phyloP scores from a whole-genome alignment of 345 rosid species.

The Durio zibethinus region DNA sequence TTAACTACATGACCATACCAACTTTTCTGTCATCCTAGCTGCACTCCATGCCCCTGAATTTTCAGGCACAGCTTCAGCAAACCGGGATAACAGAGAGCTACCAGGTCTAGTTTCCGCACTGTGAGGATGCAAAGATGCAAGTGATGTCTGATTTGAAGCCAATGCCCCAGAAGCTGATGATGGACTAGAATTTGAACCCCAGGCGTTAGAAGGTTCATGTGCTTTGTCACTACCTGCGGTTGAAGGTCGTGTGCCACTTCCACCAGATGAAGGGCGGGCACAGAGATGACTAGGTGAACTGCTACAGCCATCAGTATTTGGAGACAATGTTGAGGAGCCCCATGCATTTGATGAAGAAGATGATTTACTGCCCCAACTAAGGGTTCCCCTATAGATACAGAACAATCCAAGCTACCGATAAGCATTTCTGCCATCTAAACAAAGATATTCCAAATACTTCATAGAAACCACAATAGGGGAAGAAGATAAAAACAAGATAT shows the following conservation, averaged over 20 bases:
- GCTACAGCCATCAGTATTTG: slow-evolving; percentile 63
- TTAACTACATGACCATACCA: slow-evolving; percentile 44
- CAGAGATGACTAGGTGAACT: slow-evolving; percentile 78
- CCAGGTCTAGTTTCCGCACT: slow-evolving; percentile 99
- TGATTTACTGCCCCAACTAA: slow-evolving; percentile 86
- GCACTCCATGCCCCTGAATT: slow-evolving; percentile 60
- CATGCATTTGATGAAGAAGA: slow-evolving; percentile 83
- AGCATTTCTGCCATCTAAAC: background rate
- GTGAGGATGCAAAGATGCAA: slow-evolving; percentile 70
- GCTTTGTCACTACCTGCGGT: slow-evolving; percentile 85
- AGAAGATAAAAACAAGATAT: background rate
- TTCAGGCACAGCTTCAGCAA: slow-evolving; percentile 77
- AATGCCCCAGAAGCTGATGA: slow-evolving; percentile 90
- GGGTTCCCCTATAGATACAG: background rate
- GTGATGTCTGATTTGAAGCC: slow-evolving; percentile 67
- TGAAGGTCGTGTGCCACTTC: slow-evolving; percentile 88
- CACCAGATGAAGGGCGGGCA: slow-evolving; percentile 95
- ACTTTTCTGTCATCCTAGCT: slow-evolving; percentile 48
- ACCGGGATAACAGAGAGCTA: slow-evolving; percentile 97
- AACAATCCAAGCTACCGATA: background rate
- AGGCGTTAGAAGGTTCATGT: slow-evolving; percentile 56
- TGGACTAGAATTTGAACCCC: slow-evolving; percentile 89
- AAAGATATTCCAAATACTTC: slow-evolving; percentile 29
- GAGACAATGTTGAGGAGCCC: slow-evolving; percentile 74
- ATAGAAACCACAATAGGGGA: background rate